Base-by-base conservation (phyloP, 176 grass and related monocot genomes). In the Triticum timopheevii region DNA sequence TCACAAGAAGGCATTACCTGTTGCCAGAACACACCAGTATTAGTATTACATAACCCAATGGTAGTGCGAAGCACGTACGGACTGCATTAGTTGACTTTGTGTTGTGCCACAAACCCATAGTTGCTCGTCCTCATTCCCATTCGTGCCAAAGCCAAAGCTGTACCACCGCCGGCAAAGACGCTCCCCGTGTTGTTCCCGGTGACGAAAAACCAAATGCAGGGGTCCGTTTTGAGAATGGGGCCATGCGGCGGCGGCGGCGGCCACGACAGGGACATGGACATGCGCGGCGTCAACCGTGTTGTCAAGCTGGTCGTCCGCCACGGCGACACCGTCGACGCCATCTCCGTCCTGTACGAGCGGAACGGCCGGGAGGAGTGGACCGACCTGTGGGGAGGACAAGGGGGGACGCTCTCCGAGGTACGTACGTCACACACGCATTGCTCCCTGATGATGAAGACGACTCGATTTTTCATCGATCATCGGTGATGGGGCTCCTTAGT, bases 251-350 rank as follows among this genome's bases (percentile, higher is more conserved):
- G 93, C 27, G 31, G 8, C 13, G 87, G 78, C 2, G 90, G 93
- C 54, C 19, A 4, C 44, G 65, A 2, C 1, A 88, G 80, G 52
- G 77, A 89, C 69, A 88, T 93, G 88, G 82, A 90, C 78, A 79
- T 92, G 36, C 56, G 82, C 19, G 91, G 80, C 38, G 88, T 88
- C 13, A 80, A 65, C 66, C 90, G 79, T 2, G 84, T 92, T 8
- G 79, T 78, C 8, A 93, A 87, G 93, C 70, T 93, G 24, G 83
- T 49, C n/a, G 30, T 93, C 64, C 89, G 81, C 19, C 86, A 89
- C 85, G 69, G 86, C 6, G 71, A 7, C 30, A 45, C 79, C 66
- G 87, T 89, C 17, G 87, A 95, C 79, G 90, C 86, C 61, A 25
- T 90, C 12, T 88, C 59, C 22, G 50, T 92, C 5, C 25, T 83